Base-by-base conservation (phyloP, 2,329 filamentous ascomycete genomes). In the Thielaviopsis ethacetica region DNA sequence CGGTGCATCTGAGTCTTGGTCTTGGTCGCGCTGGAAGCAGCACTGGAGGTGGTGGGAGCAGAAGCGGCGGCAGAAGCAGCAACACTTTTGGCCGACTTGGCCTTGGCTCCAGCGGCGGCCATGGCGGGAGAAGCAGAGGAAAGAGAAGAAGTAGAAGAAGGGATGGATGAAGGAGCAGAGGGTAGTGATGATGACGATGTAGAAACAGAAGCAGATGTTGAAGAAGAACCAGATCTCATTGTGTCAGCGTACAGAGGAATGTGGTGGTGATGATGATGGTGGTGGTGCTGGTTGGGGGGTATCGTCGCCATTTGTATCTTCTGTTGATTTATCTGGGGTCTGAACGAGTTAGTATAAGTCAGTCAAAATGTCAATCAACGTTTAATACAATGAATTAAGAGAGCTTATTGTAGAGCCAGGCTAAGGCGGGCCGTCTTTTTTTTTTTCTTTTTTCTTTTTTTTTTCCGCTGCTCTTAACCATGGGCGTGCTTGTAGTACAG, bases 1-100 rank as follows among this genome's bases (percentile, higher is more conserved):
- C 90, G 84, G 73, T 96, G 91, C 84, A 93, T 90, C 76, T 95
- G 91, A 67, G 83, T 75, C 73, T 87, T 85, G 68, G 80, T 75
- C 73, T 86, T 88, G 63, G 81, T n/a, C 15, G 38, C 38, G 15
- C 7, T 44, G 17, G 38, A 44, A 15, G 38, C 12, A 41, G 34
- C 34, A 41, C 34, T 41, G 34, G 34, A 41, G 15, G 3, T 70
- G 71, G 65, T 69, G 65, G 66, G 75, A 68, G 65, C 72, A 38
- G 27, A 21, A 44, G 56, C 9, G 15, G n/a, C 26, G 34, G 26
- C 17, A 49, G n/a, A 19, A 27, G 57, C 24, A 34, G 38, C n/a
- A 62, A 74, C 84, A 68, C 76, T 68, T 73, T 84, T 84, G 65
- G 74, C 68, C 62, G 77, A 71, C 38, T 58, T 59, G 63, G 74